Conservation (phyloP, 371 early-diverging fungal species). For the Gilbertella persicaria region DNA sequence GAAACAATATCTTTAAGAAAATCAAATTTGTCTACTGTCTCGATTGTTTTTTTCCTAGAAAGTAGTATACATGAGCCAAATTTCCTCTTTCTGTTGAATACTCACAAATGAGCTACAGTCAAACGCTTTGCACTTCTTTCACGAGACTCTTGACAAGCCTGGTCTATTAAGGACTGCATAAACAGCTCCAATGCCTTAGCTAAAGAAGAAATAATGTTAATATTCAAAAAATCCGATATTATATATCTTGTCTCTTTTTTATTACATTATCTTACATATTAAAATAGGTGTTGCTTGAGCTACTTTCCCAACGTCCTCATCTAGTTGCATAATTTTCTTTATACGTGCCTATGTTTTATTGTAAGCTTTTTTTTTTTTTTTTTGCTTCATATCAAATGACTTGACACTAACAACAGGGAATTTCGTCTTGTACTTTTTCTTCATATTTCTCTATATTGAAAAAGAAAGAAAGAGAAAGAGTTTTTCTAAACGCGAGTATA, state of each 20-base stretch:
- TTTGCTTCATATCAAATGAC: conserved; percentile 2
- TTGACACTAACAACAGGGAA: conserved; percentile 79
- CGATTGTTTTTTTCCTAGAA: conserved; percentile 81
- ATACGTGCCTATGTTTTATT: conserved; percentile 88
- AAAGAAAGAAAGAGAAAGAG: conserved; percentile 2
- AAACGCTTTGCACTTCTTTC: conserved; percentile 80
- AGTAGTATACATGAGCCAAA: too few relatives aligned
- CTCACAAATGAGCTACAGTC: conserved; percentile 85
- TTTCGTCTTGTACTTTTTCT: conserved; percentile 89
- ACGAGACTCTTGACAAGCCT: conserved; percentile 83
- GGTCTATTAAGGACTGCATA: conserved; percentile 88
- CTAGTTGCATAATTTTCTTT: conserved; percentile 99
- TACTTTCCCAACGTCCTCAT: conserved; percentile 99
- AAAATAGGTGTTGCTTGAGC: conserved; percentile 97
- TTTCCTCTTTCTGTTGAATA: neutral
- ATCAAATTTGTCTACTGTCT: conserved; percentile 87
- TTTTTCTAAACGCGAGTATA: too few relatives aligned
- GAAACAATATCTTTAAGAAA: conserved; percentile 91
- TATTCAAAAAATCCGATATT: neutral
- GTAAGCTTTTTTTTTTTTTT: neutral
- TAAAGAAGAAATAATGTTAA: conserved; percentile 25
- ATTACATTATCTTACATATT: conserved; percentile 73
- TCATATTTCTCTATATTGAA: conserved; percentile 49
- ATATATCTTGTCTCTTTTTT: neutral
- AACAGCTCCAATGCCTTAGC: conserved; percentile 94